Conservation (phyloP, 306 rosid genomes). For the Abrus pulchellus region DNA sequence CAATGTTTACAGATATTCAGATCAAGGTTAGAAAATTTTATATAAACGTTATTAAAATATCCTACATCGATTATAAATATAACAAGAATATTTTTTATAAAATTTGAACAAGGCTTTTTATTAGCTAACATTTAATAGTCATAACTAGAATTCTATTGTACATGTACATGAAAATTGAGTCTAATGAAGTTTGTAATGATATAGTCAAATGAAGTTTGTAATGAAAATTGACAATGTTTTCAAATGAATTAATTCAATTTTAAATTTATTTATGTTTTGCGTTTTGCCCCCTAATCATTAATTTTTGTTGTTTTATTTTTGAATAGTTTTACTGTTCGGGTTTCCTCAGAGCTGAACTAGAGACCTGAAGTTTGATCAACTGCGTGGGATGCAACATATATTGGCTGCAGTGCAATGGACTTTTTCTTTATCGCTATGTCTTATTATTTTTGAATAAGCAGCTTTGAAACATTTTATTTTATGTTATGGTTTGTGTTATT, state of each 20-base stretch:
- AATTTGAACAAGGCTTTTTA: too few species aligned
- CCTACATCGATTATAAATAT: too few species aligned
- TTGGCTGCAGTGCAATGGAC: neutral
- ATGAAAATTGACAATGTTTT: too few species aligned
- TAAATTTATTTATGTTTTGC: neutral
- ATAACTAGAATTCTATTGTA: neutral
- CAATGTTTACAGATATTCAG: neutral
- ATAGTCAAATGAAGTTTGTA: neutral
- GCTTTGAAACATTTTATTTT: neutral
- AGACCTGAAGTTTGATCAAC: neutral
- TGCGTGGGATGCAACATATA: neutral
- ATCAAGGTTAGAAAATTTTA: neutral
- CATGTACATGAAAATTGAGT: neutral
- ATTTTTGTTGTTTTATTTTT: slow-evolving; percentile 10
- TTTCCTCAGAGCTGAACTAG: neutral
- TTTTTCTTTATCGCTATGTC: too few species aligned
- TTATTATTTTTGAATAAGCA: neutral
- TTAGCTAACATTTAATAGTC: neutral
- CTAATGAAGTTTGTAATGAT: neutral
- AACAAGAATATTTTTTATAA: too few species aligned
- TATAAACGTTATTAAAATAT: too few species aligned
- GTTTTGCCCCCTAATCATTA: neutral
- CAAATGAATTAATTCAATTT: too few species aligned
- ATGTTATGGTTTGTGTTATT: neutral
- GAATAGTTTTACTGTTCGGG: neutral